A percentile compares a stretch with the other conserved stretches of the same genome.
Conservation (phyloP, 2,329 filamentous ascomycete genomes). For the Elsinoe perseae region DNA sequence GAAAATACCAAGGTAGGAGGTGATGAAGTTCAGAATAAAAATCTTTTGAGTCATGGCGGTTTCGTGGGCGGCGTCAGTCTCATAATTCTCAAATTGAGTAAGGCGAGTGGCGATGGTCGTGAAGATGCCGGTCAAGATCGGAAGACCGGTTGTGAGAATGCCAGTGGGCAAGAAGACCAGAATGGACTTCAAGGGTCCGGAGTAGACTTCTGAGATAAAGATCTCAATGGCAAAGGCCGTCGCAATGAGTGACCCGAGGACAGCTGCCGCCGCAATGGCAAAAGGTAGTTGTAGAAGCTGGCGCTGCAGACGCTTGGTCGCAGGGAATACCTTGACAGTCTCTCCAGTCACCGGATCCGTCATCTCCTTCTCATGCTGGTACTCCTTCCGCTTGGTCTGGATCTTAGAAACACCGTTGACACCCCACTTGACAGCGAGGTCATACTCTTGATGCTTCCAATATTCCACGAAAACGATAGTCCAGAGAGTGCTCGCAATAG, state of each 20-base stretch:
- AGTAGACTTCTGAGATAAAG: constrained; percentile 90
- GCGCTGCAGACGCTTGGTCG: constrained; percentile 63
- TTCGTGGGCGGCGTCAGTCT: constrained; percentile 75
- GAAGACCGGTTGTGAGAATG: constrained; percentile 73
- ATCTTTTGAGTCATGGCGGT: constrained; percentile 83
- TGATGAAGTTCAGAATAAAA: constrained; percentile 94
- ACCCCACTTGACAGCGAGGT: constrained; percentile 80
- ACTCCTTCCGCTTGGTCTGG: constrained; percentile 68
- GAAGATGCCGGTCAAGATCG: constrained; percentile 66
- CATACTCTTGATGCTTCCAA: constrained; percentile 89
- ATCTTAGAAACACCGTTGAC: constrained; percentile 77
- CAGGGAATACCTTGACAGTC: constrained; percentile 65
- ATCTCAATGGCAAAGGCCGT: constrained; percentile 88
- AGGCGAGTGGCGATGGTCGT: constrained; percentile 68
- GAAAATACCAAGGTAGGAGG: constrained; percentile 85
- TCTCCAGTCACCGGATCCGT: constrained; percentile 79
- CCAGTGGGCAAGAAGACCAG: constrained; percentile 83
- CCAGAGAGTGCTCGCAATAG: constrained; percentile 73
- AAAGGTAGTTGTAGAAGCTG: constrained; percentile 82
- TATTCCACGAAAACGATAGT: constrained; percentile 85
- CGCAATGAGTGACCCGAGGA: constrained; percentile 74
- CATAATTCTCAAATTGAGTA: constrained; percentile 84
- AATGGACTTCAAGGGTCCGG: constrained; percentile 76
- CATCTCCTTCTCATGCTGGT: constrained; percentile 67
- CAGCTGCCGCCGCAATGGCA: constrained; percentile 61